A percentile compares a stretch with the other conserved stretches of the same genome.
These are phyloP conservation scores for Talaromyces islandicus DNA, from an alignment of 2,329 filamentous ascomycete genomes.

Conservation along the genomic window DNA sequence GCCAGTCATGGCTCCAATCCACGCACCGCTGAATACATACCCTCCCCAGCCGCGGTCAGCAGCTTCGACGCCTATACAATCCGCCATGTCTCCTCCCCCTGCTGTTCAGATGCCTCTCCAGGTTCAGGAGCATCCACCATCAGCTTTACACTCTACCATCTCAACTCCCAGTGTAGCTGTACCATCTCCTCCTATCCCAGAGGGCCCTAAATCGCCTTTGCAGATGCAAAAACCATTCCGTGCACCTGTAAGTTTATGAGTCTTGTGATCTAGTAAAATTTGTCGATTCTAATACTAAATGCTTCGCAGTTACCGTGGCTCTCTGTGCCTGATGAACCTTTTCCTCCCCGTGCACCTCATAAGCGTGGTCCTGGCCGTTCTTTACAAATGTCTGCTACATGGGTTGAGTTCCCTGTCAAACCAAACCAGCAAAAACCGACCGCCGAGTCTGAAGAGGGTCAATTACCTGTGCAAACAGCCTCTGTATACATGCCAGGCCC, in stretches of 20 bases:
- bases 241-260: constrained; percentile 37
- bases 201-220: constrained; percentile 18
- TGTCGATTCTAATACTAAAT: background rate
- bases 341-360: constrained; percentile 47
- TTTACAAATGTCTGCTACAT: constrained; percentile 26
- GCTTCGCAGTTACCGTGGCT: constrained; percentile 52
- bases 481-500: constrained; percentile 14
- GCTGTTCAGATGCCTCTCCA: constrained; percentile 3
- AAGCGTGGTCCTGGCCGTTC: constrained; percentile 38
- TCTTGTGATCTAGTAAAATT: background rate
- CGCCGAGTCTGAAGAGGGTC: constrained; percentile 17
- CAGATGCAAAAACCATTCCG: constrained; percentile 41
- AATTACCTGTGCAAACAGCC: too few relatives aligned
- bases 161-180: constrained; percentile 19
- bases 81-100: constrained; percentile 30
- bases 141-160: constrained; percentile 12
- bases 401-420: constrained; percentile 49
- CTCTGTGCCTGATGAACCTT: constrained; percentile 49
- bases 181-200: constrained; percentile 26
- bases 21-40: constrained; percentile 29
- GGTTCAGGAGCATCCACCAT: constrained; percentile 4
- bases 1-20: constrained; percentile 32
- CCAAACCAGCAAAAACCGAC: constrained; percentile 24
- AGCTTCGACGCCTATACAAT: constrained; percentile 31
- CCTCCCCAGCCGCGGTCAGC: constrained; percentile 30